Conservation (phyloP, 139 green algal species). For the Astrephomene gubernaculifera region DNA sequence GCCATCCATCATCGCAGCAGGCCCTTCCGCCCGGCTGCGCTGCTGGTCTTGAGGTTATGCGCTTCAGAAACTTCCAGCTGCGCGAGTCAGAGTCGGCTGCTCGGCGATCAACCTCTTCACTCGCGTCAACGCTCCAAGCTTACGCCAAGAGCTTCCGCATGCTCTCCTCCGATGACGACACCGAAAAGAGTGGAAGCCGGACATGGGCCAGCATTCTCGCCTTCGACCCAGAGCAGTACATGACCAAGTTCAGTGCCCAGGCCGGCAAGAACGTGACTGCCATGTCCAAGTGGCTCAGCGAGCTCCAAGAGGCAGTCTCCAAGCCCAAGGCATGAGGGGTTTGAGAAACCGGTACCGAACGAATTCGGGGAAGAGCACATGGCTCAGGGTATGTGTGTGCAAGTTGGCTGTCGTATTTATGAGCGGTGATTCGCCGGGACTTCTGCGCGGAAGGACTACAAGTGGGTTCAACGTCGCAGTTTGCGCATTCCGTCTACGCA, state of each 20-base stretch:
- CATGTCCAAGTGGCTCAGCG: constrained; percentile 13
- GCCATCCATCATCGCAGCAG: no score
- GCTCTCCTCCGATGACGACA: not conserved
- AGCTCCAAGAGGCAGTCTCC: constrained; percentile 9
- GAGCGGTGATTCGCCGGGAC: no score
- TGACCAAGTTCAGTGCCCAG: constrained; percentile 8
- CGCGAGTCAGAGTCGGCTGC: no score
- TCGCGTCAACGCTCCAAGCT: not conserved
- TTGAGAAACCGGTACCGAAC: no score
- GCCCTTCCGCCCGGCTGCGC: constrained; percentile 8
- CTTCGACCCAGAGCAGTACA: not conserved
- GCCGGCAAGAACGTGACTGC: not conserved
- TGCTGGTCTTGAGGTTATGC: constrained; percentile 12
- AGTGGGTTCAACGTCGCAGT: no score
- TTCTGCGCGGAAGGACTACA: no score
- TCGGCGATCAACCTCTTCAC: no score
- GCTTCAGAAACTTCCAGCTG: not conserved
- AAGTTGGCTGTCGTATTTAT: no score
- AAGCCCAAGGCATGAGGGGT: constrained; percentile 15
- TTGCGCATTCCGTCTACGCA: no score
- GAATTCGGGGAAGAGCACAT: no score
- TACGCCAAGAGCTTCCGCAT: constrained; percentile 16
- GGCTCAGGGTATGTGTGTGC: no score
- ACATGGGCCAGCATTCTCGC: not conserved
- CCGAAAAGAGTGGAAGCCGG: not conserved